Evolutionary conservation across 768 basidiomycete species (phyloP).

Genomic region (Suillus subalutaceus): DNA sequence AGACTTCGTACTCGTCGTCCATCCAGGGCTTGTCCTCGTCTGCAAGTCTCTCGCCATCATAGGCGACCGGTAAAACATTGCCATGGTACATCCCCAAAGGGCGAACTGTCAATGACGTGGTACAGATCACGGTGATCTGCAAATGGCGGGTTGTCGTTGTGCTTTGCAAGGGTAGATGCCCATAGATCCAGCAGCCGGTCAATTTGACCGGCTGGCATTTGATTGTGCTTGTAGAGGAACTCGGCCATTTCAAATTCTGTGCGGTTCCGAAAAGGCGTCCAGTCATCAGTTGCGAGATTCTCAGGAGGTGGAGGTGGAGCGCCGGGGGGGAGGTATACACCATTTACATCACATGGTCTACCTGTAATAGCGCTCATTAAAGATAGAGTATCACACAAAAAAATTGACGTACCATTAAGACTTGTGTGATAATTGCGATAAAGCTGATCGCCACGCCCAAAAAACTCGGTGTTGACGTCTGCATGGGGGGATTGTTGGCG

Average conservation of each 20-base stretch:
- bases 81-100: neutral
- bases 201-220: neutral
- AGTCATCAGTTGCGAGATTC: neutral
- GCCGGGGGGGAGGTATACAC: neutral
- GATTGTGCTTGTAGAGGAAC: neutral
- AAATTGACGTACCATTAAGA: neutral
- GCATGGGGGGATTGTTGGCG: neutral
- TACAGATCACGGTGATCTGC: neutral
- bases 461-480: neutral
- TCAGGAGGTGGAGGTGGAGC: conserved; percentile 1
- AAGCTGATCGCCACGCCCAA: neutral
- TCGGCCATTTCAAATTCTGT: neutral
- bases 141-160: neutral
- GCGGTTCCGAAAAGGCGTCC: neutral
- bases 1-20: neutral
- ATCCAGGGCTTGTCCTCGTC: neutral
- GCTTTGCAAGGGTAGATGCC: neutral
- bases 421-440: neutral
- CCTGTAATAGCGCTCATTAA: neutral
- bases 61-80: neutral
- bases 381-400: neutral
- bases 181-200: neutral
- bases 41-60: neutral
- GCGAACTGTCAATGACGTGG: neutral
- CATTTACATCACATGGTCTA: neutral